These are phyloP conservation scores for Aspergillus brunneoviolaceus DNA, from an alignment of 2,329 filamentous ascomycete species.

Conservation along the genomic window DNA sequence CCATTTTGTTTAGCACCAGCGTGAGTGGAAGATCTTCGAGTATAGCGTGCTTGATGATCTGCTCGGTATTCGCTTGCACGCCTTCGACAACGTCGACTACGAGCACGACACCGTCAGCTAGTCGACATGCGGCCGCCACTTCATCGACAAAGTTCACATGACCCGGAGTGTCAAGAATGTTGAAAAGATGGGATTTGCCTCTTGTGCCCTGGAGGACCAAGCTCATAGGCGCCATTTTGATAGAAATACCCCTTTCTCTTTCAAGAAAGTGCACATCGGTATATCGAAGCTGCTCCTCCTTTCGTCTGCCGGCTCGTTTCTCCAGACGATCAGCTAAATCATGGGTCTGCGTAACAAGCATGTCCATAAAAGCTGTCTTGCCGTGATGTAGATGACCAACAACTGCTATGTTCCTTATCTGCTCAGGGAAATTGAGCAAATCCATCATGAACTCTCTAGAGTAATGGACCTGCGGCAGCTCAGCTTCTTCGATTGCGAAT, in stretches of 20 bases:
- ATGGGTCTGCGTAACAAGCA: constrained; percentile 94
- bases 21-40: constrained; percentile 86
- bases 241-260: constrained; percentile 82
- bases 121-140: constrained; percentile 79
- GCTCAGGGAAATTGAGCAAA: constrained; percentile 91
- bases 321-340: constrained; percentile 77
- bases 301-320: constrained; percentile 74
- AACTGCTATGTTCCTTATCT: constrained; percentile 88
- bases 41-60: constrained; percentile 94
- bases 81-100: constrained; percentile 97
- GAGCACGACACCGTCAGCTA: constrained; percentile 88
- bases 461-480: constrained; percentile 84
- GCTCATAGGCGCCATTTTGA: constrained; percentile 94
- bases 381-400: constrained; percentile 94
- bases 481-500: constrained; percentile 88
- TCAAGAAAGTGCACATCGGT: constrained; percentile 91
- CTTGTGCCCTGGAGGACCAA: constrained; percentile 82
- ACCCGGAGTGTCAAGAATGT: constrained; percentile 92
- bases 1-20: constrained; percentile 95
- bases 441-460: constrained; percentile 91
- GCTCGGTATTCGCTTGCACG: constrained; percentile 97
- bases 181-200: constrained; percentile 92
- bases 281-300: constrained; percentile 89
- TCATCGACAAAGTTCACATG: constrained; percentile 99
- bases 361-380: constrained; percentile 98